Base-by-base conservation (phyloP, 495 filamentous ascomycete species). In the Daldinia grandis region DNA sequence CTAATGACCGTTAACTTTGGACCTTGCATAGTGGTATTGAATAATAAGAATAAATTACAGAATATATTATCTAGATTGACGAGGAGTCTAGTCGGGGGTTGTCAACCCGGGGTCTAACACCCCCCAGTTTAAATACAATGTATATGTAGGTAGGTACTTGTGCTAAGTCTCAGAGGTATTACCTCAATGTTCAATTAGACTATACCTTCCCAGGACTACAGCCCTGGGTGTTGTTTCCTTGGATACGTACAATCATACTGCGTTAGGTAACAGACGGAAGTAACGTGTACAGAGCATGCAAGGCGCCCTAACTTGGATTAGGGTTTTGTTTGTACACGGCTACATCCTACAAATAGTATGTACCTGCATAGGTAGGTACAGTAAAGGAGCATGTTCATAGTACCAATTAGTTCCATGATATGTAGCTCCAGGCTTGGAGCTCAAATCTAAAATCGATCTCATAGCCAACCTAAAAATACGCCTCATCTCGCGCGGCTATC, bases 51-150 rank as follows among this genome's bases (percentile, higher is more conserved):
- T 73, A 64, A 68, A 68, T 72, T 68, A 35, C 55, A 68, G 21
- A 51, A 64, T 73, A 72, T 68, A 68, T 68, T 73, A 73, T 62
- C 49, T 55, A 72, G 69, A 72, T 68, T 68, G 59, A 72, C 69
- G 64, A 72, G 58, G 24, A 51, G 40, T 54, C 61, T 70, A 59
- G 42, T 51, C 14, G n/a, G 67, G 49, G 61, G 53, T 42, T 64
- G 56, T 53, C 61, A 69, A 64, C 50, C 51, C 40, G 21, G 51
- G 68, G 44, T 66, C 58, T 64, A 38, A 25, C 25, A 47, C 35
- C 28, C 44, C 27, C 40, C 6, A 50, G 60, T 64, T 47, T 35
- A 56, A n/a, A n/a, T n/a, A n/a, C n/a, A n/a, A n/a, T n/a, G n/a
- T 30, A 30, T 37, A 19, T 0, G 24, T 30, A 53, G 21, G 49